A percentile compares a stretch with the other conserved stretches of the same genome.
phyloP scores from a whole-genome alignment of 2,329 filamentous ascomycete species.

The Graphilbum ipis-grandicollis region DNA sequence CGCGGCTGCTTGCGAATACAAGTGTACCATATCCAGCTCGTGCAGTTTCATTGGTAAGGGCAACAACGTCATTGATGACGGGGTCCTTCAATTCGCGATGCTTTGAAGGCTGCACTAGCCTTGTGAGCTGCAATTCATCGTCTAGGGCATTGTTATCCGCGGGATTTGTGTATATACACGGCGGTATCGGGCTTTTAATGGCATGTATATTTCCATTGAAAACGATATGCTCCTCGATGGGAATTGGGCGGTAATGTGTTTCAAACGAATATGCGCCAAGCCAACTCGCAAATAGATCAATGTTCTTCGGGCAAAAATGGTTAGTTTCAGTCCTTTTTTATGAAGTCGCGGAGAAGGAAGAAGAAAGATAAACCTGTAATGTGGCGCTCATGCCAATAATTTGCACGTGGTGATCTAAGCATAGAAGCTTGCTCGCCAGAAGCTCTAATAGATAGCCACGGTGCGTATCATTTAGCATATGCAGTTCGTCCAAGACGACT shows the following conservation, averaged over 20 bases:
- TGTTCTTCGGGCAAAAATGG: conserved; percentile 31
- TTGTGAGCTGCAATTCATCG: conserved; percentile 10
- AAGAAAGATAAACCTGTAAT: conserved; percentile 47
- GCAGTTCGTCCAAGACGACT: conserved; percentile 62
- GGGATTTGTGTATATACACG: background rate
- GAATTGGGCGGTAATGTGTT: conserved; percentile 57
- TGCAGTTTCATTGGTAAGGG: conserved; percentile 52
- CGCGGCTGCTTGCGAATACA: conserved; percentile 56
- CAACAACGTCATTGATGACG: conserved; percentile 52
- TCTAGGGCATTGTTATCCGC: background rate
- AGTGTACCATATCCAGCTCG: conserved; percentile 52
- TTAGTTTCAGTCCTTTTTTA: too few species aligned
- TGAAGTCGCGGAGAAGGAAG: too few species aligned
- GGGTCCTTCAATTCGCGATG: conserved; percentile 47
- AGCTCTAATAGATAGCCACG: conserved; percentile 62
- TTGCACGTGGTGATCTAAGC: conserved; percentile 48
- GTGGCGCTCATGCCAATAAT: conserved; percentile 71
- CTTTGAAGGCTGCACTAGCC: conserved; percentile 34
- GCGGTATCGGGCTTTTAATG: conserved; percentile 19
- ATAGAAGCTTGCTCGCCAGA: conserved; percentile 55
- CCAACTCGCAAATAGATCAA: conserved; percentile 51
- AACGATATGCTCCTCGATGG: conserved; percentile 58
- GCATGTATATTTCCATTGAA: conserved; percentile 52
- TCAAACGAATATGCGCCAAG: conserved; percentile 54
- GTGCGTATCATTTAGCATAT: conserved; percentile 64